Evolutionary conservation across 208 protist genomes (phyloP), one percentile per base, ranked within the genome.

Genomic region (Leishmania tropica): DNA sequence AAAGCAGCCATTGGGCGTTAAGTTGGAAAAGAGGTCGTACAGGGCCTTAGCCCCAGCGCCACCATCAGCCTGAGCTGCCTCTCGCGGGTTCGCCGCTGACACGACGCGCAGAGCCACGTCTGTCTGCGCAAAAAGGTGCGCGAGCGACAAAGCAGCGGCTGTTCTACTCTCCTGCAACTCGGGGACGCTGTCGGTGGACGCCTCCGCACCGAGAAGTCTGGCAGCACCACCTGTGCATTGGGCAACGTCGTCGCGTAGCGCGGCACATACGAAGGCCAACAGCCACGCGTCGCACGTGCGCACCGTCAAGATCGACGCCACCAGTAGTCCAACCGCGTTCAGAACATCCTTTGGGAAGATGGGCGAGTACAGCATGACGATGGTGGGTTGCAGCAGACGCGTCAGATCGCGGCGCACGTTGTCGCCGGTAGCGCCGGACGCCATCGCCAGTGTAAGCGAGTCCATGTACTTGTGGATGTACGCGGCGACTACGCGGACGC

Each of bases 291-390:
- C 78, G 74, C 91, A 95, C 42, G 81, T 86, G 73, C 89, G 82
- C 35, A 96, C 84, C 1, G 95, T 97, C 45, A 96, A 71, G 5
- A 94, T 72, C 21, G 94, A 96, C 3, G 93, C 91, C 21, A 96
- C 86, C 17, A 98, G 86, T 19, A 98, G 75, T 1, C 93, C 95
- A 24, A 92, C 87, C 28, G 93, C 95, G 79, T 98, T 97, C 45
- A 98, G 87, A 60, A 98, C 89, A 80, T 98, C 95, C 79, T 97
- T 98, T 31, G 95, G 95, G 79, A 98, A 94, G 0, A 85, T 81
- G 21, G 73, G 47, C 1, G 90, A 95, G 45, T 81, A 83, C 2
- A 97, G 87, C 95, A 98, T 96, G 11, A 86, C 68, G 17, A 94
- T 65, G 10, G 89, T 81, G 42, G 91, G 85, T 45, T 87, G 86